Percentiles rank a stretch among this genome's conserved stretches.
Evolutionary conservation across 140 eudicot genomes (phyloP).

Genomic region (Erigeron philadelphicus): DNA sequence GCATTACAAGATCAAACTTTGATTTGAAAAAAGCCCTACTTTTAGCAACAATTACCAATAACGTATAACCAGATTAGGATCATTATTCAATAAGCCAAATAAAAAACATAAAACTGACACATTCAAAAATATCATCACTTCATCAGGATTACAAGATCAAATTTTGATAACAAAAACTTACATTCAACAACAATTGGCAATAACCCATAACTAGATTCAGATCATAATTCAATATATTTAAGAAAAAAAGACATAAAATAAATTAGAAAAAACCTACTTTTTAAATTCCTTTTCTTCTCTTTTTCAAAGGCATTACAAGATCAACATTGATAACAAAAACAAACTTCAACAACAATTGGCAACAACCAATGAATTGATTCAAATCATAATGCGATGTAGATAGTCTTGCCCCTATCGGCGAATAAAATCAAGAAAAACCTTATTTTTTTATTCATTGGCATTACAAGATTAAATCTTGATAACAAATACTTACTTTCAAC

Average conservation of each 20-base stretch:
- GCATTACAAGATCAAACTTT: conserved; percentile 6
- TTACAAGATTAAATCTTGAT: conserved; percentile 6
- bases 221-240: neutral
- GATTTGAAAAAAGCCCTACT: neutral
- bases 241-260: neutral
- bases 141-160: neutral
- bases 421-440: neutral
- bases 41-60: conserved; percentile 1
- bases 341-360: neutral
- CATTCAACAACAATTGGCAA: neutral
- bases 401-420: neutral
- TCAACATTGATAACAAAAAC: neutral
- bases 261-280: neutral
- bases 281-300: neutral
- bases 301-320: neutral
- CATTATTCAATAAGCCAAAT: neutral
- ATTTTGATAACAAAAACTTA: neutral
- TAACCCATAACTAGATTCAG: neutral
- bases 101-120: no score
- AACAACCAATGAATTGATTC: conserved; percentile 11
- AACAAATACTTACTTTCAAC: neutral
- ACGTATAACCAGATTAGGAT: neutral
- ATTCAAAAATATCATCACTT: neutral
- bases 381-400: conserved; percentile 13
- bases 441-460: neutral